Evolutionary conservation across 345 rosid species (phyloP), one percentile per base, ranked within the genome.

Genomic region (Salix udensis): DNA sequence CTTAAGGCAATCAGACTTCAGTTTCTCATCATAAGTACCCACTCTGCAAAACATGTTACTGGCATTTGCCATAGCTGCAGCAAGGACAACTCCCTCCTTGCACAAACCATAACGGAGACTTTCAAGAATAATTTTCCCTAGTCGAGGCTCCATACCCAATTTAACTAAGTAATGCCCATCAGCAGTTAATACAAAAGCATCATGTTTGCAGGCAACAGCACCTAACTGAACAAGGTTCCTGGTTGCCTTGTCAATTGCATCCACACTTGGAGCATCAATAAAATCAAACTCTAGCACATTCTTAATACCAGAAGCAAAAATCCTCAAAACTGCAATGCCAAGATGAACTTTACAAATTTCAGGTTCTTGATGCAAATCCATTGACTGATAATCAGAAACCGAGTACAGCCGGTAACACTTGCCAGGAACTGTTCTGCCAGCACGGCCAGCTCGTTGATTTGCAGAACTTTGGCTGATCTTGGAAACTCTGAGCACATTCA

Each of bases 391-490:
- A 72, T 87, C 90, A 62, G 34, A 24, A 70, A 76, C 74, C 3
- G 92, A 73, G 79, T 93, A 95, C 52, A 95, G 90, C 77, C 98
- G 85, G 74, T 87, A 95, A 87, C 97, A 95, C 77, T 75, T 85
- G 66, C 98, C 98, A 24, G 96, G 91, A 79, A 87, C 96, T 21
- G 92, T 93, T 87, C 98, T 90, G 73, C 97, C 98, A 68, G 98
- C 98, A 85, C 97, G 98, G 79, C 97, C 98, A 85, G 97, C 94
- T 61, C 98, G 87, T 75, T 95, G 97, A 50, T 80, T 85, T 65
- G 97, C 97, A 73, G 97, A 95, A 82, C 98, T 91, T 84, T 89
- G 86, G 84, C 97, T 90, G 71, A 89, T 81, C 81, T 79, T 70
- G 80, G 96, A 81, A 60, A 95, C 93, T 79, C 80, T 88, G 73